Base-by-base conservation (phyloP, 163 green algal genomes). In the Scenedesmus sp. region DNA sequence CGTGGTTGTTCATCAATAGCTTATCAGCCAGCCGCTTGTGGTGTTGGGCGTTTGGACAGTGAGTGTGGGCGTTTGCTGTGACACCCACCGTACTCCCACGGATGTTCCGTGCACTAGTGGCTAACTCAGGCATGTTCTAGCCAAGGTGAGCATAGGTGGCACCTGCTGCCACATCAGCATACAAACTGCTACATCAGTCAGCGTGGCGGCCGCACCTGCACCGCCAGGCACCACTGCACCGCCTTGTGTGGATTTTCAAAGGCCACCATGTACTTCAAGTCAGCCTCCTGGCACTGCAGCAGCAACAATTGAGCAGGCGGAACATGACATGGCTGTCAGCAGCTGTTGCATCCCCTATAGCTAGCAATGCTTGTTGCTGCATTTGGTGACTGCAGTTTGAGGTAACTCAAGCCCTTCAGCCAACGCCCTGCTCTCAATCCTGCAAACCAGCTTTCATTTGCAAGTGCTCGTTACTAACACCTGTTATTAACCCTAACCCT, bases 241-340 rank as follows among this genome's bases (percentile, higher is more conserved):
- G 88, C 88, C 20, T 8, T 57, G 86, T 94, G 86, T 23, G 86
- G 62, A 3, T 57, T 16, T 16, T 64, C 54, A 77, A 96, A 95
- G 2, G 92, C 88, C 23, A 96, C 56, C 94, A 96, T 96, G 92
- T 96, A 96, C 91, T 95, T 95, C 62, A 95, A 86, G 56, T 95
- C 94, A 0, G 83, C 90, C 76, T 95, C 94, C 83, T 94, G 86
- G 93, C 86, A 34, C 66, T 76, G 66, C 66, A 76, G 66, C 66
- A 76, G 66, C 66, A 76, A 83, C 60, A 67, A 7, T 23, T 13
- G 70, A 23, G 20, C 79, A 59, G 26, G 7, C 15, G 15, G 26
- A 18, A 76, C 3, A 1, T 34, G 66, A 6, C 64, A 52, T 64
- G 15, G 82, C 57, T 16, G 26, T 55, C 76, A 84, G 76, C 26